A percentile compares a stretch with the other conserved stretches of the same genome.
These are phyloP conservation scores for Arthroderma sp. DNA, from an alignment of 2,329 filamentous ascomycete species.

Conservation along the genomic window DNA sequence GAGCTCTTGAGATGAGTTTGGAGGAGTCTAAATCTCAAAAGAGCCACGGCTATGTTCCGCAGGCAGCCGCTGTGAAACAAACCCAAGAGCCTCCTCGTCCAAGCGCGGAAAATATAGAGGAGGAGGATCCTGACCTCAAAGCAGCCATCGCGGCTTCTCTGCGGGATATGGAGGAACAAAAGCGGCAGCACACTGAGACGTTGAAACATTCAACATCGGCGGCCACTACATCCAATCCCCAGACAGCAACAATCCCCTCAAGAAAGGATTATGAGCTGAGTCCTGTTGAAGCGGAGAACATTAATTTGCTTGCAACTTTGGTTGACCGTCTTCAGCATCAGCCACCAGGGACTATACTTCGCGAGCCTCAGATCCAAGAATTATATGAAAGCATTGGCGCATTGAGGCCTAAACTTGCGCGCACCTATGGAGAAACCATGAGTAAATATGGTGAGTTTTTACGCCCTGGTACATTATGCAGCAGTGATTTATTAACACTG, in stretches of 20 bases:
- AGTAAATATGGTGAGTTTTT: constrained; percentile 75
- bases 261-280: constrained; percentile 94
- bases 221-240: constrained; percentile 35
- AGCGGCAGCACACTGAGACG: constrained; percentile 71
- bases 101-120: constrained; percentile 42
- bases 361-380: constrained; percentile 95
- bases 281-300: constrained; percentile 89
- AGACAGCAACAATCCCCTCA: constrained; percentile 44
- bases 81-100: constrained; percentile 31
- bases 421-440: constrained; percentile 97
- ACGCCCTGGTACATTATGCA: background rate
- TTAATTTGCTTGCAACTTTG: constrained; percentile 85
- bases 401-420: constrained; percentile 78
- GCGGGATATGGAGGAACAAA: constrained; percentile 96
- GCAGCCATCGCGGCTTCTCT: constrained; percentile 90
- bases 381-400: constrained; percentile 95
- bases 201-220: constrained; percentile 65
- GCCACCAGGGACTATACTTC: constrained; percentile 85
- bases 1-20: constrained; percentile 88
- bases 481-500: background rate
- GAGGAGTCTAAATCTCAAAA: constrained; percentile 74
- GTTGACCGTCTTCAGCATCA: constrained; percentile 93
- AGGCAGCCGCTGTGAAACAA: constrained; percentile 25
- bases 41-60: constrained; percentile 57
- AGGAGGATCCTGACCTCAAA: constrained; percentile 85